Percentiles rank a stretch among this genome's conserved stretches.
phyloP scores from a whole-genome alignment of 2,329 filamentous ascomycete genomes.

The Ophiostoma tasmaniense region DNA sequence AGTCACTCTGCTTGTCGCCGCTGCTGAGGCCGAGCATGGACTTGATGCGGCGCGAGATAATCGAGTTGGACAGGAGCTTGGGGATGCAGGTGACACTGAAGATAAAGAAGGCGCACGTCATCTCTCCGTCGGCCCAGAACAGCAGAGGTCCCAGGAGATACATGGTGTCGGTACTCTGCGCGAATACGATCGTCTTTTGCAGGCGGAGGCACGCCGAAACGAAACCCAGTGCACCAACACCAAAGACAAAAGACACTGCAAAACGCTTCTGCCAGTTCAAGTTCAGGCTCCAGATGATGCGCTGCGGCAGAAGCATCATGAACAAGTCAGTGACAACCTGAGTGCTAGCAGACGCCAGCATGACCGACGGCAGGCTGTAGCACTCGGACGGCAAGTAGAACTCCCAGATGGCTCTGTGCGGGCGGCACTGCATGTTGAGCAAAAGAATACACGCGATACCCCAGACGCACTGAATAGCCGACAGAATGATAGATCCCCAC shows the following conservation, averaged over 20 bases:
- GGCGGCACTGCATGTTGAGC: not conserved
- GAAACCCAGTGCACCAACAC: not conserved
- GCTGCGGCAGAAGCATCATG: not conserved
- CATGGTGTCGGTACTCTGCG: not conserved
- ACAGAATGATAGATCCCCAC: not conserved
- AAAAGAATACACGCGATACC: not conserved
- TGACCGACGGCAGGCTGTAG: not conserved
- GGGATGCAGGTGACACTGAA: not conserved
- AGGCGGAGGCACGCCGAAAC: not conserved
- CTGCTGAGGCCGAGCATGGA: not conserved
- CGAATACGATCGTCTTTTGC: not conserved
- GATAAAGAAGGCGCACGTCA: not conserved
- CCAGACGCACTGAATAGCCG: not conserved
- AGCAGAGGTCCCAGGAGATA: not conserved
- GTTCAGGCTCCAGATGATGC: not conserved
- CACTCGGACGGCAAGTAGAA: not conserved
- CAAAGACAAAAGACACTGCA: not conserved
- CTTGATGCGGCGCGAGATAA: not conserved
- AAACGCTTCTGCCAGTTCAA: not conserved
- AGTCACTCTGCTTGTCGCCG: not conserved
- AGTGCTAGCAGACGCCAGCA: not conserved
- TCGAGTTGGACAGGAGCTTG: not conserved
- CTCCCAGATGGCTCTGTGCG: not conserved
- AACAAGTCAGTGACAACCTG: not conserved
- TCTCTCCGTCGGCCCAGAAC: not conserved